Conservation (phyloP, 192 early-diverging fungal genomes). For the Radiomyces spectabilis region DNA sequence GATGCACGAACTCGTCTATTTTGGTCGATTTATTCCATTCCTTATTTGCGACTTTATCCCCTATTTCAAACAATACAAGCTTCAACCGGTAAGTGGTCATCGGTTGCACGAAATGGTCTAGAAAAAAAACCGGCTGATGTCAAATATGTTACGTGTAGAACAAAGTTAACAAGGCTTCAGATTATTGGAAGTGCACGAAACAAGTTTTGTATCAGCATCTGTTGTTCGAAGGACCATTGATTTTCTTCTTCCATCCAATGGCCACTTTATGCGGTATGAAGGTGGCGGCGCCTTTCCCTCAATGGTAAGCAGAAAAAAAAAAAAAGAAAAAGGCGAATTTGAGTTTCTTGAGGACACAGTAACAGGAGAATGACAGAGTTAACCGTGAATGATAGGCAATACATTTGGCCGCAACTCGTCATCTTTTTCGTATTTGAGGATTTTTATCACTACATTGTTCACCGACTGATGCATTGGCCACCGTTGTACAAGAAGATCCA, state of each 20-base stretch:
- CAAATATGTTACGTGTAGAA: no score
- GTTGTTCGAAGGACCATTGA: slow-evolving; percentile 79
- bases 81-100: slow-evolving; percentile 72
- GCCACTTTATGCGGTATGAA: slow-evolving; percentile 80
- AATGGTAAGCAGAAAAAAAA: slow-evolving; percentile 36
- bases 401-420: slow-evolving; percentile 51
- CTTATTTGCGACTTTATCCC: slow-evolving; percentile 82
- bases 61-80: slow-evolving; percentile 79
- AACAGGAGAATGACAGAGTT: no score
- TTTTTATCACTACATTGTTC: slow-evolving; percentile 85
- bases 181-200: slow-evolving; percentile 63
- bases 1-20: slow-evolving; percentile 89
- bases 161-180: slow-evolving; percentile 52
- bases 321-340: no score
- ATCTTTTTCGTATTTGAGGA: slow-evolving; percentile 85
- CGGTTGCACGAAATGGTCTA: no score
- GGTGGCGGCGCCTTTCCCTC: slow-evolving; percentile 78
- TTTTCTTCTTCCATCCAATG: slow-evolving; percentile 80
- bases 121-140: no score
- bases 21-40: slow-evolving; percentile 86
- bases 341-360: no score
- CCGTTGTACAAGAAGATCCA: slow-evolving; percentile 85
- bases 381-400: no score
- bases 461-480: slow-evolving; percentile 83
- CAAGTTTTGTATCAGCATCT: slow-evolving; percentile 74